phyloP scores from a whole-genome alignment of 306 rosid species.

The Fagus crenata region DNA sequence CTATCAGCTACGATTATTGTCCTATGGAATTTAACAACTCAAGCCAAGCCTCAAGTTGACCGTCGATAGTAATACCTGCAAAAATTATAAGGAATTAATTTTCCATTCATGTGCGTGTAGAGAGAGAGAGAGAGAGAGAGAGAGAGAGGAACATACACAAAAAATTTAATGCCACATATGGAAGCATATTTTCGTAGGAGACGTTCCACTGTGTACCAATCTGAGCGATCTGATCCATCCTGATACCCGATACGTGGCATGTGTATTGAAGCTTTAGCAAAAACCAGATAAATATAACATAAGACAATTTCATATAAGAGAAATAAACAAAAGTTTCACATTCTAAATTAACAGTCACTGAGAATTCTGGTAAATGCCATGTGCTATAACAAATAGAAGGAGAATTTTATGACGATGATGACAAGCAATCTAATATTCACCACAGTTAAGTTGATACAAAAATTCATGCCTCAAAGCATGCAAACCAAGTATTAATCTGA shows the following conservation, averaged over 20 bases:
- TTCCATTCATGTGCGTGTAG: neutral
- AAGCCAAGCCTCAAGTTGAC: conserved; percentile 31
- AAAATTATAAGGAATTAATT: conserved; percentile 1
- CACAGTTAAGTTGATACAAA: neutral
- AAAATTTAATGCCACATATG: conserved; percentile 55
- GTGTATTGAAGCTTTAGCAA: conserved; percentile 73
- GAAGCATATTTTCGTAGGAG: conserved; percentile 88
- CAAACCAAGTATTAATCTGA: neutral
- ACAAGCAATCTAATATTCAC: neutral
- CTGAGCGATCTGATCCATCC: conserved; percentile 88
- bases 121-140: conserved; percentile 20
- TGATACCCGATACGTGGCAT: conserved; percentile 96
- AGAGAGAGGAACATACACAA: conserved; percentile 51
- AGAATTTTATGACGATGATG: neutral
- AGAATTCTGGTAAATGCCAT: neutral
- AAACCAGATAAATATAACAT: conserved; percentile 2
- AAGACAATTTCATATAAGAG: conserved; percentile 9
- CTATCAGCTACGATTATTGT: neutral
- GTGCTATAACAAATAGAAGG: too few species aligned
- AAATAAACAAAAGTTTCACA: neutral
- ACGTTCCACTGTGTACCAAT: conserved; percentile 91
- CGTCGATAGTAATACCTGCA: conserved; percentile 79
- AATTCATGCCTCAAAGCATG: neutral
- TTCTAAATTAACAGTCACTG: neutral
- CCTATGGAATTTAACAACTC: neutral